phyloP scores from a whole-genome alignment of 2,329 filamentous ascomycete species.

The Pseudocercospora macadamiae region DNA sequence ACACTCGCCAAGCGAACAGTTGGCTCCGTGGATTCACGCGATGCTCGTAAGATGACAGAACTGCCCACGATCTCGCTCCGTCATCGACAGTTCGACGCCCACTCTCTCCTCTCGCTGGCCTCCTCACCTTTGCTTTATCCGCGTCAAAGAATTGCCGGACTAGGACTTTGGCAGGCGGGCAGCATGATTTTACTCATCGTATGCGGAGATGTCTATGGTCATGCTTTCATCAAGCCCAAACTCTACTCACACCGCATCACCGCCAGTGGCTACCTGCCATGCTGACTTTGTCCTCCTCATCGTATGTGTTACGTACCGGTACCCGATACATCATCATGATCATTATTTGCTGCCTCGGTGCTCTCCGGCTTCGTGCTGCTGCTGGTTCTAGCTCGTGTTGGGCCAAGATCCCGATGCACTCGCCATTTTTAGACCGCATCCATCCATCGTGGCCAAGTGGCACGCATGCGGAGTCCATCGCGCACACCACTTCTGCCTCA shows the following conservation, averaged over 20 bases:
- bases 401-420: conserved; percentile 5
- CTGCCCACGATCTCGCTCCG: not conserved
- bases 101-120: not conserved
- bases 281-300: not conserved
- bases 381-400: conserved; percentile 14
- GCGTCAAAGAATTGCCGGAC: not conserved
- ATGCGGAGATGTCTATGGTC: conserved; percentile 7
- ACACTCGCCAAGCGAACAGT: not conserved
- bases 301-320: conserved; percentile 1
- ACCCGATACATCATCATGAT: not conserved
- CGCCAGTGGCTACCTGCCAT: conserved; percentile 6
- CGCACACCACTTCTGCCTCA: conserved; percentile 3
- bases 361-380: conserved; percentile 8
- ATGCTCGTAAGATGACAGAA: conserved; percentile 4
- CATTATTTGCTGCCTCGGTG: not conserved
- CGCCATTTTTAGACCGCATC: not conserved
- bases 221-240: conserved; percentile 14
- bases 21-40: not conserved
- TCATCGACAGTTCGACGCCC: not conserved
- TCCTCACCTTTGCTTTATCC: not conserved
- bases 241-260: conserved; percentile 9
- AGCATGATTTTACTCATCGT: not conserved
- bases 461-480: conserved; percentile 1
- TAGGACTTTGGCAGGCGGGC: not conserved
- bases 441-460: conserved; percentile 5